Evolutionary conservation across 176 grass and related monocot species (phyloP).

Genomic region (Oryza longistaminata): DNA sequence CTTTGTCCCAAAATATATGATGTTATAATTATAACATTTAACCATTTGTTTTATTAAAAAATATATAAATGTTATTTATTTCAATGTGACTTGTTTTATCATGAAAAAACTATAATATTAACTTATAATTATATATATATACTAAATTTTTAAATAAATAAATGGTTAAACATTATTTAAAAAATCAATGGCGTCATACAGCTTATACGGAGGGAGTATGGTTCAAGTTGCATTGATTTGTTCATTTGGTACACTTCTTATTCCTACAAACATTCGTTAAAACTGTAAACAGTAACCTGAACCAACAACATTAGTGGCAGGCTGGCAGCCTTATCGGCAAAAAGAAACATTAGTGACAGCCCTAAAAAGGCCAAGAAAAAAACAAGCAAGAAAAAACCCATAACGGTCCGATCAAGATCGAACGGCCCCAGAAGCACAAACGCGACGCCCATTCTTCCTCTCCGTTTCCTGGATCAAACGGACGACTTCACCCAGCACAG

Average conservation of each 20-base stretch:
- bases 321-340: neutral
- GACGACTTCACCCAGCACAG: conserved; percentile 38
- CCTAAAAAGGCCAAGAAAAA: neutral
- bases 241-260: neutral
- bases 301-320: neutral
- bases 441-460: neutral
- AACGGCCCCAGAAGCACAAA: neutral
- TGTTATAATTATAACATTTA: too few species aligned
- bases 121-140: too few species aligned
- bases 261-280: neutral
- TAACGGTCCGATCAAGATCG: neutral
- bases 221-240: neutral
- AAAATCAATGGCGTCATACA: too few species aligned
- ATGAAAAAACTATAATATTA: too few species aligned
- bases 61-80: too few species aligned
- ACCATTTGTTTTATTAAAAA: too few species aligned
- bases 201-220: neutral
- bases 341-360: too few species aligned
- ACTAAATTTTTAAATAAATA: too few species aligned
- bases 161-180: too few species aligned
- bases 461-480: conserved; percentile 31
- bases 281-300: neutral
- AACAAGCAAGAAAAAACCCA: neutral
- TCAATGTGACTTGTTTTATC: too few species aligned
- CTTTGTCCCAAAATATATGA: too few species aligned